Base-by-base conservation (phyloP, 2,329 filamentous ascomycete genomes). In the Fusarium drepaniforme region DNA sequence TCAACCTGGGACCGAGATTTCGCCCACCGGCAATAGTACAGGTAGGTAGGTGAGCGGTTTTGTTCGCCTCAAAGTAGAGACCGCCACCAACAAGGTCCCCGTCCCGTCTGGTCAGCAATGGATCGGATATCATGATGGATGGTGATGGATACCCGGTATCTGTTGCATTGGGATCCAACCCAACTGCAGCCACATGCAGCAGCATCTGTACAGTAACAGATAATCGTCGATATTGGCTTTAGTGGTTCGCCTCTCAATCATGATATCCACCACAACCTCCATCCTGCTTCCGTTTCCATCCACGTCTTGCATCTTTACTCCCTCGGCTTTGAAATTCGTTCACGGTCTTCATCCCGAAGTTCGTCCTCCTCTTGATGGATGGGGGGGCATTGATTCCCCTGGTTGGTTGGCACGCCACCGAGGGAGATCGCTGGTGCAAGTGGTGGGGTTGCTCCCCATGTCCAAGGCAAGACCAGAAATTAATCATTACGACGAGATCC, bases 361-460 rank as follows among this genome's bases (percentile, higher is more conserved):
- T 28, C 56, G 18, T 38, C n/a, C n/a, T n/a, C 33, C 16, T 51
- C 25, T 46, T 16, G 23, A 49, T 33, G 33, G 33, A 9, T 28
- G 44, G 12, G 57, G 75, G 74, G 76, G 28, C 28, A 30, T 30
- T 30, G 28, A 65, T 70, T 49, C 44, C 44, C 76, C 76, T 77
- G 57, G 75, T 49, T 60, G 65, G 70, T 76, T 78, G 76, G 67
- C 75, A 77, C 75, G 75, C 77, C 74, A 73, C 77, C 35, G 71
- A 64, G 60, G 67, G 73, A 76, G 76, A 75, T 78, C 64, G 74
- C 61, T 71, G 64, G 62, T 71, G 58, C 56, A 51, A 57, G 64
- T 66, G 66, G 77, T 77, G 75, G 77, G 72, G 74, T 74, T 76
- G 74, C 66, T 74, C 70, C 68, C 70, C 73, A 72, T 70, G 72